Conservation (phyloP, 805 yeast species). For the Ogataea wickerhamii region DNA sequence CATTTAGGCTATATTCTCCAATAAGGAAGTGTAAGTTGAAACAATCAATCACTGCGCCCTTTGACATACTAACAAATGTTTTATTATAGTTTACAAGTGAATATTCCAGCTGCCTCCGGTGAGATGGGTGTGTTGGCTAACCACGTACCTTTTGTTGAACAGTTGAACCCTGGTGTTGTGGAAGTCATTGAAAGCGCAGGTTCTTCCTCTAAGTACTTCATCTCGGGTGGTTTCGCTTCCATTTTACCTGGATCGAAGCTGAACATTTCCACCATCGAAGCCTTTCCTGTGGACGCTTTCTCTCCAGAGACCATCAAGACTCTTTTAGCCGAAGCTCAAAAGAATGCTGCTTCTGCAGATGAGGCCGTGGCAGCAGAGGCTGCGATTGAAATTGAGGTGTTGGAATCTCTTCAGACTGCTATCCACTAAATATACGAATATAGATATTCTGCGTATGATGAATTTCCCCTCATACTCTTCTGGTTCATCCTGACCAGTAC, state of each 20-base stretch:
- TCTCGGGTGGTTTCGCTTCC: conserved; percentile 94
- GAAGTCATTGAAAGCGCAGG: conserved; percentile 79
- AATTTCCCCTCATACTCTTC: not conserved
- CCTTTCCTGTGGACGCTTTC: conserved; percentile 85
- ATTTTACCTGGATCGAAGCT: conserved; percentile 92
- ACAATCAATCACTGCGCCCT: not conserved
- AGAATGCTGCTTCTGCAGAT: conserved; percentile 79
- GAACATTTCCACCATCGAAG: conserved; percentile 92
- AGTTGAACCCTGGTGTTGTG: conserved; percentile 91
- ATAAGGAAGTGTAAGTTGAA: conserved; percentile 32
- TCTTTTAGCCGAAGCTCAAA: conserved; percentile 89
- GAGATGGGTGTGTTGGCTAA: conserved; percentile 95
- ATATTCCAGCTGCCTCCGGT: conserved; percentile 93
- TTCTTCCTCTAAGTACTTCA: conserved; percentile 76
- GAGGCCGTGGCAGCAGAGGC: conserved; percentile 93
- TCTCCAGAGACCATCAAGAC: conserved; percentile 74
- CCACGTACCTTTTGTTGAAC: conserved; percentile 97
- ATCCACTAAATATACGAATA: conserved; percentile 26
- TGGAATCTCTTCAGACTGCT: conserved; percentile 86
- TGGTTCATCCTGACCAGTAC: conserved; percentile 59
- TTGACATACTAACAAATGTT: conserved; percentile 4
- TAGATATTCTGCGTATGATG: conserved; percentile 3
- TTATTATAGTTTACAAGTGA: conserved; percentile 61
- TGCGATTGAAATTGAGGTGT: conserved; percentile 89
- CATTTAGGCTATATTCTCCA: conserved; percentile 27